Base-by-base conservation (phyloP, 805 yeast genomes). In the Candida succiphila region DNA sequence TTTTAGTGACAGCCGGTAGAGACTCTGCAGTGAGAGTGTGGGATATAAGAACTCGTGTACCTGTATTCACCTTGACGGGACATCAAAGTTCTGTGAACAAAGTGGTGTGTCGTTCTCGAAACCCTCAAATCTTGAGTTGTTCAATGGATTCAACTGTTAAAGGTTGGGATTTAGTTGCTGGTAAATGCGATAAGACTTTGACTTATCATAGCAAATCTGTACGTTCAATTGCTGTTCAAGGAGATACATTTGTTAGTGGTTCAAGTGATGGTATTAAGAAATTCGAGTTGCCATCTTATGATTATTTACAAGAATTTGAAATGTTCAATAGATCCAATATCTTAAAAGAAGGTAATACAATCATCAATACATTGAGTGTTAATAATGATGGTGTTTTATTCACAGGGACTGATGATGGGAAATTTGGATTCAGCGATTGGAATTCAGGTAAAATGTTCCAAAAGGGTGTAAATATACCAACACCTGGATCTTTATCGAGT, bases 81-180 rank as follows among this genome's bases (percentile, higher is more conserved):
- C 98, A 92, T 55, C 69, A 75, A 40, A 69, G 73, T 27, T 79
- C 92, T 13, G 72, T 92, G 5, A 78, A 79, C 35, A 65, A 78
- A 32, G 80, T 92, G 2, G 63, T 61, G 25, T 65, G 86, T 36
- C 78, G 81, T 33, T 65, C 73, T 1, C 73, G 73, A 1, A 94
- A 85, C 39, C 97, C 97, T 1, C 97, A 92, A 53, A 63, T 92
- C 2, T 60, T 89, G 6, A 71, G 94, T 17, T 74, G 86, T 16
- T 81, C 95, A 0, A 77, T 75, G 69, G 98, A 92, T 54, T 67
- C 81, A 1, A 85, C 96, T 0, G 71, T 92, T 4, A 62, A 87
- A 38, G 60, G 88, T n/a, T 92, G 96, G 95, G 97, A 92, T 54
- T 51, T 86, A 20, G 72, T 81, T 4, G 85, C 87, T 16, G 95